Evolutionary conservation across 106 monocot species (phyloP), one percentile per base, ranked within the genome.

Genomic region (Dioscorea alata): DNA sequence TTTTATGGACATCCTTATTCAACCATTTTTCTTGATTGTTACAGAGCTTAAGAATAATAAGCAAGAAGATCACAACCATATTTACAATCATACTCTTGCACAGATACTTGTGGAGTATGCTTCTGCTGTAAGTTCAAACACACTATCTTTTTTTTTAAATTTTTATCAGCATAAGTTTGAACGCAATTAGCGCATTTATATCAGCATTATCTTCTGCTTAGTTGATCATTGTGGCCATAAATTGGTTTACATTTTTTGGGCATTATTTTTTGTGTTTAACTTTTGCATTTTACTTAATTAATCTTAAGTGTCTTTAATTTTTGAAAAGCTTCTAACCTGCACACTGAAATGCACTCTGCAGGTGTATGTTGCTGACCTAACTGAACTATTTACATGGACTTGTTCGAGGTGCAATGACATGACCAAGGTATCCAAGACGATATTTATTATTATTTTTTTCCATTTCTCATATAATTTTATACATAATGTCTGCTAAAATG

Each of bases 291-390:
- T 42, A 42, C 9, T 42, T 42, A 42, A 10, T 34, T 34, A 7
- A 42, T 42, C 42, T 10, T 2, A 42, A 42, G 6, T 42, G 6
- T 6, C 42, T 42, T 42, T 42, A 3, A 42, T 6, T 8, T 42
- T 42, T 59, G 0, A 20, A 23, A 4, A 59, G 7, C 0, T 69
- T 60, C n/a, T 71, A 9, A 72, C 67, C 17, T 61, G 14, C 15
- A 2, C 13, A 59, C 62, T 42, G 23, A 57, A 18, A 60, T 73
- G 17, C 42, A 21, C 75, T 34, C 60, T 75, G 69, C 69, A 97
- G 96, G 89, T 89, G 9, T 97, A 97, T 61, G 92, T 84, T 67
- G 60, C 86, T 63, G 96, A 97, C 72, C 68, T 92, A 59, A 84
- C 86, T 19, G 81, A 76, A 33, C 84, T 96, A 32, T 84, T 91